Evolutionary conservation across 768 basidiomycete species (phyloP).

Genomic region (Psilocybe azurescens): DNA sequence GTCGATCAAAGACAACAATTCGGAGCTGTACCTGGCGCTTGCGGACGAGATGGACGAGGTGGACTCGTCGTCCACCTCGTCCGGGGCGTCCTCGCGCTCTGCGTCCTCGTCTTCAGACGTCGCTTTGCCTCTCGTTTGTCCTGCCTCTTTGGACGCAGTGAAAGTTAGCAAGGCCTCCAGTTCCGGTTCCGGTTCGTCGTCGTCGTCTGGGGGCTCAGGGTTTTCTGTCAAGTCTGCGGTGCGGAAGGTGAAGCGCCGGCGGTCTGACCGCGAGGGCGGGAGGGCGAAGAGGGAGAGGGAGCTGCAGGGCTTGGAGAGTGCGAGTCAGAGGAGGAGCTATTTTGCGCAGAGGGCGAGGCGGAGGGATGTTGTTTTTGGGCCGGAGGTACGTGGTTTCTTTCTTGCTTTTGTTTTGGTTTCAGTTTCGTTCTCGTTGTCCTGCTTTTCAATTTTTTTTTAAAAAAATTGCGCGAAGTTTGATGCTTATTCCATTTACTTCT

Average conservation of each 20-base stretch:
- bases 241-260: slow-evolving; percentile 31
- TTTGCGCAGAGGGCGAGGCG: slow-evolving; percentile 65
- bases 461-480: too few relatives aligned
- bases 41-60: slow-evolving; percentile 7
- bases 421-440: too few relatives aligned
- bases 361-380: slow-evolving; percentile 62
- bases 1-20: slow-evolving; percentile 61
- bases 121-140: slow-evolving; percentile 22
- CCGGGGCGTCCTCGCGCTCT: slow-evolving; percentile 14
- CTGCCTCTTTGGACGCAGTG: slow-evolving; percentile 5
- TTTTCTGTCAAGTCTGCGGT: slow-evolving; percentile 24
- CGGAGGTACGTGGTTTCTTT: slow-evolving; percentile 51
- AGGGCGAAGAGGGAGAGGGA: slow-evolving; percentile 29
- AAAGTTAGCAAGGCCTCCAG: slow-evolving; percentile 17
- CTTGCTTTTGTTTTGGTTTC: slow-evolving; percentile 1
- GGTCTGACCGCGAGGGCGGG: slow-evolving; percentile 20
- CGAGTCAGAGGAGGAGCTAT: slow-evolving; percentile 65
- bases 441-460: too few relatives aligned
- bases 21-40: slow-evolving; percentile 52
- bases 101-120: slow-evolving; percentile 21
- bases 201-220: slow-evolving; percentile 22
- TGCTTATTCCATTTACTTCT: neutral
- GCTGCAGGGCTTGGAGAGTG: slow-evolving; percentile 25
- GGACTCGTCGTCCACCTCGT: slow-evolving; percentile 3
- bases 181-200: slow-evolving; percentile 36